Evolutionary conservation across 208 protist species (phyloP).

Genomic region (Vickermania spadyakhi): DNA sequence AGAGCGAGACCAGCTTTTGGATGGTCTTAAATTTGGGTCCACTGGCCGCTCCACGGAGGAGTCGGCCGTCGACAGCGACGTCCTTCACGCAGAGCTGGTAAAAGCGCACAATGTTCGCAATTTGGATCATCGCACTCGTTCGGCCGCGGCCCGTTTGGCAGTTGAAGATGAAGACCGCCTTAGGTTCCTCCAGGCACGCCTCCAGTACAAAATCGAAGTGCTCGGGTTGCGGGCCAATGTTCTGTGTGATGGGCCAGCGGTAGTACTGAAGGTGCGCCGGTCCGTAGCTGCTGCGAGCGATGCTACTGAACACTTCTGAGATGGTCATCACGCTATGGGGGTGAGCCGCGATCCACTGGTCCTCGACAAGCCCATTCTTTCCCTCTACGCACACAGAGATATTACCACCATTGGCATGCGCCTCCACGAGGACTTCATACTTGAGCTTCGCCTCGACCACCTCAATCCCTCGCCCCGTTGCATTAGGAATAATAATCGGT

Average conservation of each 20-base stretch:
- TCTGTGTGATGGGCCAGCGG: constrained; percentile 73
- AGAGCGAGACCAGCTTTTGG: constrained; percentile 80
- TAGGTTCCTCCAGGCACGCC: constrained; percentile 65
- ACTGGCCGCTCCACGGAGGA: constrained; percentile 40
- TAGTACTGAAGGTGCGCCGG: constrained; percentile 53
- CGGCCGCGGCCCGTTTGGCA: constrained; percentile 79
- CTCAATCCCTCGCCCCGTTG: constrained; percentile 63
- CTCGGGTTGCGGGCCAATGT: constrained; percentile 58
- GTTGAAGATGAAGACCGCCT: constrained; percentile 74
- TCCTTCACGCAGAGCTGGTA: constrained; percentile 78
- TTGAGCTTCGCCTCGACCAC: constrained; percentile 78
- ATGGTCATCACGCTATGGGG: constrained; percentile 45
- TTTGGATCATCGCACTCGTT: constrained; percentile 78
- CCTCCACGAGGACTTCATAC: constrained; percentile 75
- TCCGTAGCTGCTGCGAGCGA: constrained; percentile 10
- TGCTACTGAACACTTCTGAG: constrained; percentile 44
- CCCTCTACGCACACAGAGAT: constrained; percentile 67
- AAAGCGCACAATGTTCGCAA: constrained; percentile 83
- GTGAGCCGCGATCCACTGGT: constrained; percentile 81
- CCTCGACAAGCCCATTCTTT: constrained; percentile 57
- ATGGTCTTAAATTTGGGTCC: constrained; percentile 68
- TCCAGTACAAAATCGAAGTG: constrained; percentile 86
- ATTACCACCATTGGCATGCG: constrained; percentile 75
- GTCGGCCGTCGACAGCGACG: constrained; percentile 45
- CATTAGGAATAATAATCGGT: constrained; percentile 78